Percentiles rank a stretch among this genome's conserved stretches.
These are phyloP conservation scores for Lasiosphaeria ovina DNA, from an alignment of 495 filamentous ascomycete species.

Conservation along the genomic window DNA sequence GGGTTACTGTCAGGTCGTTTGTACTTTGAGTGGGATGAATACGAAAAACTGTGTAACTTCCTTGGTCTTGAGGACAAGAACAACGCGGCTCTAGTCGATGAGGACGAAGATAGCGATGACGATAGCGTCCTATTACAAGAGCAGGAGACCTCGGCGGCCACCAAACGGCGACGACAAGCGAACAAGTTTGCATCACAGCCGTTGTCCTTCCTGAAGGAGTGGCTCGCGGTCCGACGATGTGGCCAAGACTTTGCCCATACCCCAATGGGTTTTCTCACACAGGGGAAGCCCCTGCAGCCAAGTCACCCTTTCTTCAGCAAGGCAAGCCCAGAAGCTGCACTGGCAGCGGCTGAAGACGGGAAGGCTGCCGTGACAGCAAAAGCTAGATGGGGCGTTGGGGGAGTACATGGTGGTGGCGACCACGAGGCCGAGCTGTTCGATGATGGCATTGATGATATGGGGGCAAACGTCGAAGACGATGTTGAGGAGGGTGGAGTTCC, in stretches of 20 bases:
- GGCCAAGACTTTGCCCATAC: conserved; percentile 54
- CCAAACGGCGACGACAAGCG: neutral
- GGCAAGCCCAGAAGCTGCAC: neutral
- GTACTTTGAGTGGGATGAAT: conserved; percentile 52
- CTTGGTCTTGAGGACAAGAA: conserved; percentile 4
- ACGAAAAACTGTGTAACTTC: conserved; percentile 23
- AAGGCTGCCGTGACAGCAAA: neutral
- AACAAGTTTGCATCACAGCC: conserved; percentile 17
- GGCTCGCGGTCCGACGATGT: conserved; percentile 46
- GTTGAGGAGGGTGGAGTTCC: neutral
- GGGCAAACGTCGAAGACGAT: neutral
- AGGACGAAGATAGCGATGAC: conserved; percentile 1
- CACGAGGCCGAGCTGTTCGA: neutral
- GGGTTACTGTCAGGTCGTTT: conserved; percentile 54
- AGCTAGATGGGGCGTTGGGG: neutral
- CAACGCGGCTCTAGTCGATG: neutral
- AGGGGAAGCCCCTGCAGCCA: conserved; percentile 41
- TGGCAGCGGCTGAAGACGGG: neutral
- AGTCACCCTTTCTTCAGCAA: conserved; percentile 46
- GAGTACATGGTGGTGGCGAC: neutral
- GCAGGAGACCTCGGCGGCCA: neutral
- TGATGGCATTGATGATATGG: neutral
- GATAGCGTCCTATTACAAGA: neutral
- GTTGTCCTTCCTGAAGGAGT: conserved; percentile 48
- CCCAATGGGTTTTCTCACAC: conserved; percentile 54